Base-by-base conservation (phyloP, 1,139 yeast genomes). In the Pneumocystis canis region DNA sequence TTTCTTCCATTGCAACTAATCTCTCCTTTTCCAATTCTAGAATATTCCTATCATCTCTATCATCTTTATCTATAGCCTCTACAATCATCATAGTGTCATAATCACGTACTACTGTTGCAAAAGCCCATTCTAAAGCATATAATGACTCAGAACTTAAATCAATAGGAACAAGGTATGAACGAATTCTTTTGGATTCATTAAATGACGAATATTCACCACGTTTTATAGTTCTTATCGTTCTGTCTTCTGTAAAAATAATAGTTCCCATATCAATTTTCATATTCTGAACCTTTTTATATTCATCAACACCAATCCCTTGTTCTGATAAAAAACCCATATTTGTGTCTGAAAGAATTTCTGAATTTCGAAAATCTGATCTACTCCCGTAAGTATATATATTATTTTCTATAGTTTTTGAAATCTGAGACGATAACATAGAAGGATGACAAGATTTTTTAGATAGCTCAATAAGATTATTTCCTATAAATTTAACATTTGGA, bases 91-190 rank as follows among this genome's bases (percentile, higher is more conserved):
- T 74, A 1, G 89, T 89, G 65, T 89, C 87, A 0, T 94, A 94
- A 70, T 88, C 94, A 33, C 85, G 86, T 62, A 89, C 78, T 0
- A 89, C 87, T 0, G 96, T 84, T 1, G 97, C 97, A 68, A 90
- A 79, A 60, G 90, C 82, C 89, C 96, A 90, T 70, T 89, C 95
- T 58, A 90, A 78, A 0, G 97, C 95, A 73, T 87, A 88, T 47
- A 81, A 79, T 3, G 96, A 85, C 70, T 89, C 97, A 0, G 90
- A 89, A 1, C 92, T 85, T 69, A 87, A 80, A 71, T 88, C 96
- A 76, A 87, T 82, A 70, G 92, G 87, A 40, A 87, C 80, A 63
- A 88, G 77, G 73, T 84, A 88, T 73, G 87, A 81, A 16, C 71
- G 64, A 71, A 84, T 85, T 58, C 87, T 87, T 58, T 78, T 74